Percentiles rank a stretch among this genome's conserved stretches.
These are phyloP conservation scores for Schoenoplectus triqueter DNA, from an alignment of 202 grass and related monocot species.

Conservation along the genomic window DNA sequence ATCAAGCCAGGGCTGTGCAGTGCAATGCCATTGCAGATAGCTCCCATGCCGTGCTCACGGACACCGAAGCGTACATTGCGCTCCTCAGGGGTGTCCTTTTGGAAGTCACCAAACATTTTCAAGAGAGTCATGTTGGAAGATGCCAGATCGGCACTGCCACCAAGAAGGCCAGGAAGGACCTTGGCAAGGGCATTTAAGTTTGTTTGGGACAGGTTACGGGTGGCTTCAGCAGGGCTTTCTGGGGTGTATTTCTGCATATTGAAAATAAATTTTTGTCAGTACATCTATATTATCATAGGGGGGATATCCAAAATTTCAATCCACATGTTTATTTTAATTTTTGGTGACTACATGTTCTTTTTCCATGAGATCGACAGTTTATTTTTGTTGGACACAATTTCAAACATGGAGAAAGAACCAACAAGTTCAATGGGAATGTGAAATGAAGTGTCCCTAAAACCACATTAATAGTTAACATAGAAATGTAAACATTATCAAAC, in stretches of 20 bases:
- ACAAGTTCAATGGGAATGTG: not conserved
- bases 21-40: slow-evolving; percentile 85
- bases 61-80: slow-evolving; percentile 89
- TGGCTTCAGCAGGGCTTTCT: slow-evolving; percentile 75
- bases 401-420: not conserved
- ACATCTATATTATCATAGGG: not conserved
- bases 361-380: not conserved
- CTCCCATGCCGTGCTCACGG: slow-evolving; percentile 83
- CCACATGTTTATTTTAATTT: not conserved
- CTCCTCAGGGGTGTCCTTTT: slow-evolving; percentile 82
- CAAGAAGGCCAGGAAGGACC: slow-evolving; percentile 78
- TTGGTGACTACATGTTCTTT: not conserved
- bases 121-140: slow-evolving; percentile 93
- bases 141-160: slow-evolving; percentile 85
- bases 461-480: not conserved
- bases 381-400: slow-evolving; percentile 6
- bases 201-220: slow-evolving; percentile 83
- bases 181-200: slow-evolving; percentile 81
- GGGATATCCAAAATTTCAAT: not conserved
- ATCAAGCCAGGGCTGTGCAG: slow-evolving; percentile 76
- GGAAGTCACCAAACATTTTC: slow-evolving; percentile 91
- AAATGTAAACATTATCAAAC: not conserved
- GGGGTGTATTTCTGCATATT: slow-evolving; percentile 78
- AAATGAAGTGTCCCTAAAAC: not conserved
- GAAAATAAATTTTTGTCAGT: slow-evolving; percentile 37